Base-by-base conservation (phyloP, 2,329 filamentous ascomycete species). In the Cladophialophora chaetospira region DNA sequence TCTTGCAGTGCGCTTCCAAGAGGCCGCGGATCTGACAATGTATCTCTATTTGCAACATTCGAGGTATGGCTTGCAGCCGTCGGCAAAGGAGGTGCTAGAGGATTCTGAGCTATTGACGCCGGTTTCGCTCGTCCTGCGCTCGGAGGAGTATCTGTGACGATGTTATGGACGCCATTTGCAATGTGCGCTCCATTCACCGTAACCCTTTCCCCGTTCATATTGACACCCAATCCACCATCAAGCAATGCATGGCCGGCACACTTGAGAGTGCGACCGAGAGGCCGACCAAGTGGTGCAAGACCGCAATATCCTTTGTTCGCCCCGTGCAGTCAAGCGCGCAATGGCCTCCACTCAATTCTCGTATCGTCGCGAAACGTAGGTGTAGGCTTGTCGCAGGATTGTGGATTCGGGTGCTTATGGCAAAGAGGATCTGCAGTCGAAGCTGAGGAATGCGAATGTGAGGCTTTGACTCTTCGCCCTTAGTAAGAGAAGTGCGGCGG, bases 181-280 rank as follows among this genome's bases (percentile, higher is more conserved):
- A 60, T 46, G 36, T 33, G 62, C 47, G 60, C 59, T 44, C 59
- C 62, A 43, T 64, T 62, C 45, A 53, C 52, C 29, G 45, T 48
- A 46, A 57, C 57, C 55, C 59, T 52, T 46, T 64, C 53, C 57
- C 62, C 62, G 57, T 64, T 64, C 62, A 64, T 64, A 60, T 62
- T 62, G 60, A 60, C 50, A 43, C 38, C 45, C 33, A 45, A 28
- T 55, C 46, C 51, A 59, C 53, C 56, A 55, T 60, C 60, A 62
- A 59, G 51, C 49, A 26, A 53, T 59, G 57, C 60, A 62, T 62
- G 60, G 57, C 54, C 60, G 60, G 60, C 60, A 57, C 49, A 56
- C 33, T 40, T 44, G 35, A 19, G 33, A 53, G 54, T 53, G 59
- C 55, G 48, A 55, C 53, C 36, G 43, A 29, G 19, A 51, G 52